Evolutionary conservation across 176 grass and related monocot genomes (phyloP).

Genomic region (Aegilops bicornis): DNA sequence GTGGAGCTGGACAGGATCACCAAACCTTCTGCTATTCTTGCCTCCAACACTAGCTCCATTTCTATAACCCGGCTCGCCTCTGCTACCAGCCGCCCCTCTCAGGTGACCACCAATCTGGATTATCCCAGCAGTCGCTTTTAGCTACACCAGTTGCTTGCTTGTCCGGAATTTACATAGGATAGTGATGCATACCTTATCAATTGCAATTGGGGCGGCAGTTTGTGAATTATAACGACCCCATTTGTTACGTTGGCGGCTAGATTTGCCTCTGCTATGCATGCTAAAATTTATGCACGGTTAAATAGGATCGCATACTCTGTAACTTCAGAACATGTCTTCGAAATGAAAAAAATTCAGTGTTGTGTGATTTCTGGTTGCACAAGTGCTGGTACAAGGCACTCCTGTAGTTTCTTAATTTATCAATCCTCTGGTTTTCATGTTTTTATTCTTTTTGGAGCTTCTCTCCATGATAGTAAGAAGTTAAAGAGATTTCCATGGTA

Average conservation of each 20-base stretch:
- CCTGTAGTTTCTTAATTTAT: not conserved
- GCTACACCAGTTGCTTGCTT: not conserved
- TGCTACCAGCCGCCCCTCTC: conserved; percentile 66
- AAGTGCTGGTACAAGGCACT: not conserved
- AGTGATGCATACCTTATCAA: not conserved
- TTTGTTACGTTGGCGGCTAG: not conserved
- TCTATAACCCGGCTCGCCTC: conserved; percentile 84
- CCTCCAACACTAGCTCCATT: conserved; percentile 92
- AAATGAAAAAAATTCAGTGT: not conserved
- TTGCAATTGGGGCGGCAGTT: not conserved
- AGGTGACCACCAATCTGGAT: conserved; percentile 42
- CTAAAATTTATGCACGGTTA: not conserved
- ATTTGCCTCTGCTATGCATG: not conserved
- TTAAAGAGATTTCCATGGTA: conserved; percentile 9
- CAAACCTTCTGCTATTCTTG: conserved; percentile 82
- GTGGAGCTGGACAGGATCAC: conserved; percentile 64
- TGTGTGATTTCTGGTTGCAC: not conserved
- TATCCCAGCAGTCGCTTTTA: not conserved
- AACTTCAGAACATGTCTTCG: not conserved
- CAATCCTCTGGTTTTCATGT: not conserved
- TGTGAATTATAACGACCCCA: not conserved
- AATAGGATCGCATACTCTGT: no score
- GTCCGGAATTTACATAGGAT: not conserved
- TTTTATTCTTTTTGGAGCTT: not conserved
- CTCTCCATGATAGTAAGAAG: not conserved